Evolutionary conservation across 2,329 filamentous ascomycete genomes (phyloP).

Genomic region (Arthrobotrys megalospora): DNA sequence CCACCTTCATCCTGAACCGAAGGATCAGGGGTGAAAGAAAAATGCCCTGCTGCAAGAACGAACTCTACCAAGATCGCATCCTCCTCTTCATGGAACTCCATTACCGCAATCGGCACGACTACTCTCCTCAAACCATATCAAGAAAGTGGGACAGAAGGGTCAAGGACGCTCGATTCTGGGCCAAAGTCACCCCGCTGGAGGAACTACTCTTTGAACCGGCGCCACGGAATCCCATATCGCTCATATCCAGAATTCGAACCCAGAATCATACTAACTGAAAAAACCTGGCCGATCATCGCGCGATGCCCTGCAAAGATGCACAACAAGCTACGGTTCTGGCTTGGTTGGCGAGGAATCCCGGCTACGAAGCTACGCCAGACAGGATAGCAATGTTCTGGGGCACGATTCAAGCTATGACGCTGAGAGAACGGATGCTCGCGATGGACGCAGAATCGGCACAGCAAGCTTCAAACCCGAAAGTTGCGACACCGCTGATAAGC

Average conservation of each 20-base stretch:
- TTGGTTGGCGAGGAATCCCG: not conserved
- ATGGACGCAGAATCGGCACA: not conserved
- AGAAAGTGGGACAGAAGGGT: not conserved
- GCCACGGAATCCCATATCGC: not conserved
- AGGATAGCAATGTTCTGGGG: constrained; percentile 8
- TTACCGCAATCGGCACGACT: not conserved
- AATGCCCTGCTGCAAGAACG: not conserved
- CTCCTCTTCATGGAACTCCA: not conserved
- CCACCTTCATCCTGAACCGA: not conserved
- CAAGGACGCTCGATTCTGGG: not conserved
- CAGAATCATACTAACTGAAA: not conserved
- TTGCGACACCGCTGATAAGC: not conserved
- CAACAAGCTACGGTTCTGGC: not conserved
- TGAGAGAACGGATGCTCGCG: not conserved
- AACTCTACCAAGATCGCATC: not conserved
- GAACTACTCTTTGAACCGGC: not conserved
- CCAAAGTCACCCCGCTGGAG: not conserved
- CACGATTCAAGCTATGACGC: not conserved
- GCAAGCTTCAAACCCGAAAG: not conserved
- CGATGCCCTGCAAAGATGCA: not conserved
- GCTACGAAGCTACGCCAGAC: not conserved
- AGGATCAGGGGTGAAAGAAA: not conserved
- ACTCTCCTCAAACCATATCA: not conserved
- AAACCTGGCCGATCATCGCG: no score
- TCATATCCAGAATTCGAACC: not conserved